phyloP scores from a whole-genome alignment of 345 rosid species.

The Pistacia vera region DNA sequence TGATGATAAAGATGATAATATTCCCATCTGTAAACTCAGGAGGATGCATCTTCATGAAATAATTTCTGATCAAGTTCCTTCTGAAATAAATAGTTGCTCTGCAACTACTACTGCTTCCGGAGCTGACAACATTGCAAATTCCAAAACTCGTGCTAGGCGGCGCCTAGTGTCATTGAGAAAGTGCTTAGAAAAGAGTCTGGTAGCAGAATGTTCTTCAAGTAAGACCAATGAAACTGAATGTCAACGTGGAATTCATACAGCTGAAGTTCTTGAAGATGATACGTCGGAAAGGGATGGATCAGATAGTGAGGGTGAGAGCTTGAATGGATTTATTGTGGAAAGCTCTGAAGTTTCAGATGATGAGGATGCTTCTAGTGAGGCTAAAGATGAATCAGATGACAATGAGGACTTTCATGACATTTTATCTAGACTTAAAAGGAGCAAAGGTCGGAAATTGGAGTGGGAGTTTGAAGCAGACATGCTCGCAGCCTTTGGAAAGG shows the following conservation, averaged over 20 bases:
- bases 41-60: conserved; percentile 29
- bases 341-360: conserved; percentile 31
- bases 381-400: conserved; percentile 44
- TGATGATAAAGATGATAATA: conserved; percentile 47
- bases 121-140: conserved; percentile 14
- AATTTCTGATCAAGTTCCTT: conserved; percentile 9
- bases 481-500: conserved; percentile 75
- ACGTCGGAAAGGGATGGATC: conserved; percentile 41
- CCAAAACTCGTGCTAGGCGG: conserved; percentile 27
- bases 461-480: conserved; percentile 72
- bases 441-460: conserved; percentile 37
- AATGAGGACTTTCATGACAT: conserved; percentile 34
- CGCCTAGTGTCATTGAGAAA: conserved; percentile 48
- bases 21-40: conserved; percentile 50
- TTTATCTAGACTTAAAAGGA: conserved; percentile 50
- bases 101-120: conserved; percentile 10
- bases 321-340: conserved; percentile 54
- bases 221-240: conserved; percentile 20
- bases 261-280: conserved; percentile 38
- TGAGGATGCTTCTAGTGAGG: conserved; percentile 19
- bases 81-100: conserved; percentile 14
- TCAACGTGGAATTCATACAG: conserved; percentile 35
- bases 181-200: conserved; percentile 19
- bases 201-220: conserved; percentile 20
- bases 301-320: conserved; percentile 53